Percentiles rank a stretch among this genome's conserved stretches.
These are phyloP conservation scores for Datisca glomerata DNA, from an alignment of 306 rosid genomes.

Conservation along the genomic window DNA sequence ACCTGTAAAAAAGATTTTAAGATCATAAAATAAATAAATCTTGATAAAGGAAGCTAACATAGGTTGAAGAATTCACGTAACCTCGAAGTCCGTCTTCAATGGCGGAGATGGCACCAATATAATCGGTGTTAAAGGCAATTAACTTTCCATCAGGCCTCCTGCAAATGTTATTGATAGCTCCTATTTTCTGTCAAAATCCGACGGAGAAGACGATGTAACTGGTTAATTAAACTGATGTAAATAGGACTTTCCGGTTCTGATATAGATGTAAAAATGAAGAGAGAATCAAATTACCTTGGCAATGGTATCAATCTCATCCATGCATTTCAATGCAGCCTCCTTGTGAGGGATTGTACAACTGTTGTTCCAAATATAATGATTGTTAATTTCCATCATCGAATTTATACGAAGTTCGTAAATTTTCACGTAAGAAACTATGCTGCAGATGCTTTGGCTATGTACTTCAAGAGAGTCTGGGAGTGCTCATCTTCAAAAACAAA, in stretches of 20 bases:
- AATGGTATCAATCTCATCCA: conserved; percentile 32
- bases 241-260: too few relatives aligned
- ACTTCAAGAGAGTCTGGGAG: too few relatives aligned
- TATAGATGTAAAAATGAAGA: too few relatives aligned
- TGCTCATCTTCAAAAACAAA: too few relatives aligned
- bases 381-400: not conserved
- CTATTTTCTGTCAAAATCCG: conserved; percentile 14
- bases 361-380: too few relatives aligned
- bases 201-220: not conserved
- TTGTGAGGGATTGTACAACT: conserved; percentile 40
- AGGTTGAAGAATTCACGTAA: not conserved
- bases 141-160: conserved; percentile 19
- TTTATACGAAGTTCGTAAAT: too few relatives aligned
- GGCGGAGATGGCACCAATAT: conserved; percentile 19
- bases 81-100: conserved; percentile 21
- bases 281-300: conserved; percentile 24
- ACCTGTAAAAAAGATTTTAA: conserved; percentile 9
- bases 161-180: conserved; percentile 20
- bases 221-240: not conserved
- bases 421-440: too few relatives aligned
- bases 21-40: too few relatives aligned
- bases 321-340: conserved; percentile 42
- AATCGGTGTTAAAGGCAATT: conserved; percentile 21
- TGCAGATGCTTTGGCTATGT: too few relatives aligned
- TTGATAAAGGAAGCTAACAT: too few relatives aligned